Evolutionary conservation across 1,284 basidiomycete genomes (phyloP), one percentile per base, ranked within the genome.

Genomic region (Amylostereum chailletii): DNA sequence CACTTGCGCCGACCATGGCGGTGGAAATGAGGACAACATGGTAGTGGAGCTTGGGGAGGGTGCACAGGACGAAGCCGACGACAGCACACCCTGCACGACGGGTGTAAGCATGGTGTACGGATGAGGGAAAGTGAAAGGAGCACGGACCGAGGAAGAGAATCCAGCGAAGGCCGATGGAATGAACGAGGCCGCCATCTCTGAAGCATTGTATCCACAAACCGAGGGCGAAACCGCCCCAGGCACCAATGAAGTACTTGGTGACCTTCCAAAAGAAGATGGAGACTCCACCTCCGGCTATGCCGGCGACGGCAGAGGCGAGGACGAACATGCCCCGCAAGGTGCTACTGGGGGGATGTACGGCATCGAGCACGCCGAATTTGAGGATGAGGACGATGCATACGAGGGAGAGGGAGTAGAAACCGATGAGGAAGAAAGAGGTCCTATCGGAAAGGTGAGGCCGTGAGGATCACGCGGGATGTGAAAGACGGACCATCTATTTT

Each of bases 351-450:
- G 90, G 83, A 55, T 90, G 86, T 56, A 94, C 73, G 27, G 90
- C 85, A 3, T 82, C 78, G 39, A 90, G 66, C 48, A 94, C 81
- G 42, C 94, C 94, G 61, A 94, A 94, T 57, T 87, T 86, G 63
- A 94, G 75, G 60, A 97, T 92, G 61, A 97, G 79, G 55, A 91
- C 84, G 58, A 92, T 75, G 62, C 90, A 90, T 61, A 90, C 82
- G 53, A 96, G 78, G 9, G 91, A 80, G 46, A 93, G 72, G 43
- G 89, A 81, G 68, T 95, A 97, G 65, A 91, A 93, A 42, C 93
- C 90, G 55, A 89, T 85, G 59, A 95, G 75, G 64, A 94, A 94
- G 70, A 94, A 86, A 5, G 91, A 92, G n/a, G 90, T 87, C 86
- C 89, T 90, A 63, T 37, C 36, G 37, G 43, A 38, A 47, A 52